Evolutionary conservation across 352 stramenopile genomes (phyloP), one percentile per base, ranked within the genome.

Genomic region (Globisporangium acanthophoron): DNA sequence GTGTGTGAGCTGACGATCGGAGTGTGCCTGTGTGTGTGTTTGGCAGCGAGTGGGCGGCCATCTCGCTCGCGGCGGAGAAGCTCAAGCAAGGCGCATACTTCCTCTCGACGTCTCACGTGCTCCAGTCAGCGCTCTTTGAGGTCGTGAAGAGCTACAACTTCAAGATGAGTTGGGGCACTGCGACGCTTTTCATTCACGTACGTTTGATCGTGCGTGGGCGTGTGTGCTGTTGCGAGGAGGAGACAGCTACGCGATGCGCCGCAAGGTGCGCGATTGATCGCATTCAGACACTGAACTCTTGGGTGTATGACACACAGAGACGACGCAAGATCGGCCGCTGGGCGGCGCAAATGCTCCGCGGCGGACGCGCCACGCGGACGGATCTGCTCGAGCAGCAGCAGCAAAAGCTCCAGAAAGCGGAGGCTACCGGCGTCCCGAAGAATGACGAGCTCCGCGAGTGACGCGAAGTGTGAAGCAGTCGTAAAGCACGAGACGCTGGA

Each of bases 81-180:
- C 72, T 95, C 31, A 93, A 92, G 64, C 85, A 95, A 57, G 85
- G 85, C 49, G 73, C 83, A 20, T 95, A 76, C 68, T 92, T 95
- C 55, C 69, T 95, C 46, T 93, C 85, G 33, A 90, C 83, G 47
- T 91, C 81, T 3, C 83, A 93, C 47, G 64, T 95, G 47, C 62
- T 95, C 29, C 67, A 78, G 20, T 88, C 85, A 1, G 81, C 79
- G 33, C 57, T 95, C 27, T 95, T 93, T 52, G 85, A 95, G 65
- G 83, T 95, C 52, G 67, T 92, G 39, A 85, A 88, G 65, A 87
- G 70, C 54, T 47, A 75, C 40, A 80, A 78, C 33, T 88, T 90
- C 58, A 66, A 69, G 33, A 93, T 93, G 85, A 93, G 85, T 69
- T 95, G 83, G 85, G 85, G 85, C 48, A 80, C 69, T 0, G 80